Evolutionary conservation across 1,284 basidiomycete species (phyloP), one percentile per base, ranked within the genome.

Genomic region (Ceratobasidium sp.): DNA sequence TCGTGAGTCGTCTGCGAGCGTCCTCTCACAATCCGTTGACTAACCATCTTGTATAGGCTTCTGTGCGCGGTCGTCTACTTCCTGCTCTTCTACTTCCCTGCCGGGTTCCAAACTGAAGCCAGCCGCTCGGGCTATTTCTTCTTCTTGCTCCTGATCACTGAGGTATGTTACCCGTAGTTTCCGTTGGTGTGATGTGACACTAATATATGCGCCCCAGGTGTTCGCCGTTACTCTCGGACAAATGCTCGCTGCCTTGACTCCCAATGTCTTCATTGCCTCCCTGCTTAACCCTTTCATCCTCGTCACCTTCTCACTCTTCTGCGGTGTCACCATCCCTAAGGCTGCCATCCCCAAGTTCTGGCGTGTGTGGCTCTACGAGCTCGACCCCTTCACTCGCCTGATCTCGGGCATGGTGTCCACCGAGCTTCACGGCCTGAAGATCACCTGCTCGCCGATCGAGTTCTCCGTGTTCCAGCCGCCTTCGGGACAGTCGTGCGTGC

Each of bases 11-110:
- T 44, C n/a, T n/a, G n/a, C n/a, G n/a, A n/a, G n/a, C n/a, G n/a
- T n/a, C n/a, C n/a, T n/a, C n/a, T n/a, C n/a, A n/a, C n/a, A n/a
- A n/a, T n/a, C 26, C 6, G 30, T 28, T 41, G 58, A 49, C 47
- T 54, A 64, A 49, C 11, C 35, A 16, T 23, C 11, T 32, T 78
- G 14, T 82, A 78, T 77, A 80, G 77, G 28, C 80, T 92, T 14
- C 76, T 91, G 2, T 95, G 92, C 76, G 89, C 87, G 0, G 80
- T 90, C 69, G 84, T 89, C 0, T 96, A 94, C 83, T 95, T 91
- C 91, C 84, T 90, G 43, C 81, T 93, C 54, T 78, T 79, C 78
- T 82, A 80, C 75, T 82, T 77, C 74, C 91, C 92, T 0, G 88
- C 90, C 79, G 89, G 88, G 69, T 93, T 91, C 78, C 89, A 89